These are phyloP conservation scores for Pleurotus citrinopileatus DNA, from an alignment of 768 basidiomycete species.

Conservation along the genomic window DNA sequence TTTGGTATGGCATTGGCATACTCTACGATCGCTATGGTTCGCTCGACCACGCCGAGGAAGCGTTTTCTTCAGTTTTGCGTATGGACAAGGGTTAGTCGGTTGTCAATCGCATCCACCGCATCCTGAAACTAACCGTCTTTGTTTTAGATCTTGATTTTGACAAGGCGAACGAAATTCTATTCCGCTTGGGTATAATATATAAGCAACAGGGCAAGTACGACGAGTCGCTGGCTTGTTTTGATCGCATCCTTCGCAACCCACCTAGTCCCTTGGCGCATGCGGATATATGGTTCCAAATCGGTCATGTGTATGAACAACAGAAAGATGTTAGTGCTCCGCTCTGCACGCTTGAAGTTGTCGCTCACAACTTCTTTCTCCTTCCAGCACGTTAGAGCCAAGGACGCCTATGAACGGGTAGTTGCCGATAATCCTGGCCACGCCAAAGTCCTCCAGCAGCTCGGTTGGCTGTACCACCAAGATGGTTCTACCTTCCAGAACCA, in stretches of 20 bases:
- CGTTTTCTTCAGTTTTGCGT: conserved; percentile 90
- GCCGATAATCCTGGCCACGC: conserved; percentile 91
- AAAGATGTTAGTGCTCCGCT: conserved; percentile 70
- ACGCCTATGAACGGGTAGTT: conserved; percentile 95
- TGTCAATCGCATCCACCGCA: conserved; percentile 15
- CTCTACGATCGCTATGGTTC: conserved; percentile 98
- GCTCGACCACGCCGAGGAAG: conserved; percentile 98
- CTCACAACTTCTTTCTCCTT: conserved; percentile 12
- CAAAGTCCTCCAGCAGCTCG: conserved; percentile 96
- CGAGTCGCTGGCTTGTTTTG: conserved; percentile 89
- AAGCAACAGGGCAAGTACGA: conserved; percentile 96
- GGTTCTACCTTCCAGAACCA: conserved; percentile 95
- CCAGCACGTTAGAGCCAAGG: conserved; percentile 86
- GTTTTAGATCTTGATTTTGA: conserved; percentile 78
- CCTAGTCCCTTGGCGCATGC: conserved; percentile 94
- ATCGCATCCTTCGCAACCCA: conserved; percentile 93
- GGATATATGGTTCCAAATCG: conserved; percentile 99
- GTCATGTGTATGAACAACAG: conserved; percentile 97
- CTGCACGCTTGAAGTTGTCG: conserved; percentile 9
- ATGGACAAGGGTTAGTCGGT: conserved; percentile 89
- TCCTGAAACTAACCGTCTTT: conserved; percentile 19
- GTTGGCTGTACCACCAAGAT: conserved; percentile 96
- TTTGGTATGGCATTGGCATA: conserved; percentile 99
- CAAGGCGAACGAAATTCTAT: conserved; percentile 98
- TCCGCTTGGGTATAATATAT: conserved; percentile 98